phyloP scores from a whole-genome alignment of 1,284 basidiomycete species.

The Cystobasidium sp. region DNA sequence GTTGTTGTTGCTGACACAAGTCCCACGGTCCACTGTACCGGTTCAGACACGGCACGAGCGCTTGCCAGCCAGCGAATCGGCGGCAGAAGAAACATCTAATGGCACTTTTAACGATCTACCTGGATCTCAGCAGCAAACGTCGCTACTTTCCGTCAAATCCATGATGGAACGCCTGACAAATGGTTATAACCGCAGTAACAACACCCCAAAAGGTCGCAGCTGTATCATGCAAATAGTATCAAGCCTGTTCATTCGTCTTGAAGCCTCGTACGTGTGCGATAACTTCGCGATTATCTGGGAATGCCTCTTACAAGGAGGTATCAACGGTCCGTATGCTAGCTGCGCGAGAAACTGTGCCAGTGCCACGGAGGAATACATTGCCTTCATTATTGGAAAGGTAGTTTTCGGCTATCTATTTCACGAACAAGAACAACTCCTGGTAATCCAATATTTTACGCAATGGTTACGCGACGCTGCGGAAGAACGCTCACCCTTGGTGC shows the following conservation, averaged over 20 bases:
- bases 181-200: constrained; percentile 2
- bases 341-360: background rate
- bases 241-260: background rate
- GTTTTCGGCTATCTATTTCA: constrained; percentile 6
- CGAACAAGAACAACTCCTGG: constrained; percentile 3
- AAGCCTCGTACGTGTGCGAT: background rate
- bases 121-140: background rate
- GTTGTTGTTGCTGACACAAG: constrained; percentile 82
- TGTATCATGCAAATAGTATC: constrained; percentile 13
- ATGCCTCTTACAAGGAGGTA: background rate
- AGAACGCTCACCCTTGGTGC: background rate
- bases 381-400: constrained; percentile 15
- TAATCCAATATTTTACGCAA: background rate
- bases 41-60: background rate
- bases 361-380: constrained; percentile 8
- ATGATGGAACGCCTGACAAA: constrained; percentile 19
- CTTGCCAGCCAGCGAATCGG: background rate
- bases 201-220: constrained; percentile 10
- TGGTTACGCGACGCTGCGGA: background rate
- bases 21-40: constrained; percentile 62
- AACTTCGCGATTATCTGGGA: constrained; percentile 8
- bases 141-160: background rate
- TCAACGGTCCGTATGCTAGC: background rate
- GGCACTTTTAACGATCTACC: background rate
- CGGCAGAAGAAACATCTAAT: background rate